Conservation (phyloP, 495 filamentous ascomycete genomes). For the Platismatia glauca region DNA sequence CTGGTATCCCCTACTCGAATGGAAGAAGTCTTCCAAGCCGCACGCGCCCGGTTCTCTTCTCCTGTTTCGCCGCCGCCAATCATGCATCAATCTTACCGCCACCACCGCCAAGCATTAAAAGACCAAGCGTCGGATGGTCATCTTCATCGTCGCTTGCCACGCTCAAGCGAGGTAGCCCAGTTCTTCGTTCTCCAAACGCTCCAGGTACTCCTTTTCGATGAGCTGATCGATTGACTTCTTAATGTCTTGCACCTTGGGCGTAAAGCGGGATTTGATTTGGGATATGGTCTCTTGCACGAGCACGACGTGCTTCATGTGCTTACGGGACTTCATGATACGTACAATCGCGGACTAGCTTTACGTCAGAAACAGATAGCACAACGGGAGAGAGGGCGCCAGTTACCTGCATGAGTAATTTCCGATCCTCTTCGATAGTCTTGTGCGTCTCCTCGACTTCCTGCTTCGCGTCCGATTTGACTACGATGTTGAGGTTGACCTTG, state of each 20-base stretch:
- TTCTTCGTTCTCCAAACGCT: conserved; percentile 80
- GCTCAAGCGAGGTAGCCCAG: conserved; percentile 75
- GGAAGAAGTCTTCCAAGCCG: not conserved
- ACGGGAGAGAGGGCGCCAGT: conserved; percentile 29
- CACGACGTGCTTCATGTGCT: conserved; percentile 93
- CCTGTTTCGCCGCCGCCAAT: not conserved
- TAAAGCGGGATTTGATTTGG: conserved; percentile 90
- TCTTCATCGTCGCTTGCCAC: not conserved
- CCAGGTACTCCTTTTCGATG: conserved; percentile 98
- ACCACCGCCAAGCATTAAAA: conserved; percentile 1
- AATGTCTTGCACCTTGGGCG: conserved; percentile 87
- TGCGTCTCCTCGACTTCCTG: conserved; percentile 93
- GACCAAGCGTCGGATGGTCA: not conserved
- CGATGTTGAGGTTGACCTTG: conserved; percentile 90
- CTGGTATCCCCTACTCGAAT: not conserved
- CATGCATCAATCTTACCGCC: conserved; percentile 10
- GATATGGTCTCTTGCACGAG: conserved; percentile 90
- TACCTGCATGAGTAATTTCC: conserved; percentile 94
- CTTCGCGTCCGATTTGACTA: conserved; percentile 89
- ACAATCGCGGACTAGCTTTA: conserved; percentile 81
- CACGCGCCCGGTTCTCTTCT: not conserved
- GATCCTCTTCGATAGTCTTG: conserved; percentile 98
- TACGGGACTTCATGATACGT: conserved; percentile 98
- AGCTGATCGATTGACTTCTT: conserved; percentile 99
- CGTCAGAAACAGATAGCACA: conserved; percentile 16